Evolutionary conservation across 768 basidiomycete genomes (phyloP).

Genomic region (Pleurotus ostreatus): DNA sequence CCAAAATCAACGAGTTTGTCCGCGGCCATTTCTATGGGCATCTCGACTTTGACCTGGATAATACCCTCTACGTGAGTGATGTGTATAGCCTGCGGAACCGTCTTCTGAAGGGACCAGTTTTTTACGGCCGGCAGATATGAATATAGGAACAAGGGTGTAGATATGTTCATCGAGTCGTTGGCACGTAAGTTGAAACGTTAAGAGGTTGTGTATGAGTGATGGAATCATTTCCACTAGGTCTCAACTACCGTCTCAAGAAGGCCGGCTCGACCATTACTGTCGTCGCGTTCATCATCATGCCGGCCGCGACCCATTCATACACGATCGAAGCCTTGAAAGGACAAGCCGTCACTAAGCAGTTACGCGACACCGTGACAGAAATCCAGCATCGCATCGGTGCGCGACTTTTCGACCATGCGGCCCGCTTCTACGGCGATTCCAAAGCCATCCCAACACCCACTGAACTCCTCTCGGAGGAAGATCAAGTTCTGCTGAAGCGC

Average conservation of each 20-base stretch:
- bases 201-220: too few species aligned
- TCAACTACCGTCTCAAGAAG: slow-evolving; percentile 52
- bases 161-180: slow-evolving; percentile 98
- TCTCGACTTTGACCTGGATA: slow-evolving; percentile 93
- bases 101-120: slow-evolving; percentile 48
- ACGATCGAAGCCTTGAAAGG: slow-evolving; percentile 95
- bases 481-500: slow-evolving; percentile 91
- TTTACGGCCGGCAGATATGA: slow-evolving; percentile 99
- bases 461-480: slow-evolving; percentile 82
- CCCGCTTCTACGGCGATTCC: slow-evolving; percentile 75
- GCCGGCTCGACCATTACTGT: slow-evolving; percentile 74
- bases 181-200: slow-evolving; percentile 54
- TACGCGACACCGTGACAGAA: slow-evolving; percentile 93
- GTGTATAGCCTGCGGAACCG: slow-evolving; percentile 6
- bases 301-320: slow-evolving; percentile 92
- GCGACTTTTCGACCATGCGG: slow-evolving; percentile 90
- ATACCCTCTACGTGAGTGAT: slow-evolving; percentile 72
- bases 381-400: slow-evolving; percentile 92
- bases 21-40: slow-evolving; percentile 98
- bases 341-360: slow-evolving; percentile 95
- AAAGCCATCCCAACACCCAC: slow-evolving; percentile 71
- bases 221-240: slow-evolving; percentile 20
- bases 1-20: slow-evolving; percentile 98
- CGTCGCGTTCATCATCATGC: slow-evolving; percentile 99
- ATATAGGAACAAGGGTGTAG: slow-evolving; percentile 98